Evolutionary conservation across 2,329 filamentous ascomycete genomes (phyloP).

Genomic region (Claviceps paspali): DNA sequence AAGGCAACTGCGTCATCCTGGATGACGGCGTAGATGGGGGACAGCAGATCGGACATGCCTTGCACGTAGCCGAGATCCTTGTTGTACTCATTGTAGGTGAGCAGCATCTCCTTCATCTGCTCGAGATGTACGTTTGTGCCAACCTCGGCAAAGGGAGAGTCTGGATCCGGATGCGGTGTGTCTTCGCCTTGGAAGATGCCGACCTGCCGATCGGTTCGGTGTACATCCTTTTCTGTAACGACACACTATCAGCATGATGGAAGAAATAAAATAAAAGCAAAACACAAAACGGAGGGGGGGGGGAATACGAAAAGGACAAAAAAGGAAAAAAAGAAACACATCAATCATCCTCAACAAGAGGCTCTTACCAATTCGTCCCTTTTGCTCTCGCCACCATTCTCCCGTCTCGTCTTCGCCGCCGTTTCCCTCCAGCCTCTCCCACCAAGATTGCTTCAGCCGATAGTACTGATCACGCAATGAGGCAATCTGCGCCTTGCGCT

Average conservation of each 20-base stretch:
- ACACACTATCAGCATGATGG: slow-evolving; percentile 8
- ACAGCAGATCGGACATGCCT: slow-evolving; percentile 93
- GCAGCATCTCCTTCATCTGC: slow-evolving; percentile 97
- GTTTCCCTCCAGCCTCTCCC: slow-evolving; percentile 80
- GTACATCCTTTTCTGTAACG: slow-evolving; percentile 84
- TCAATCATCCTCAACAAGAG: no score
- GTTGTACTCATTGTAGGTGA: slow-evolving; percentile 98
- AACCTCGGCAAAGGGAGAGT: slow-evolving; percentile 81
- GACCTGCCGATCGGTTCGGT: slow-evolving; percentile 87
- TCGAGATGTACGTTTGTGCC: slow-evolving; percentile 97
- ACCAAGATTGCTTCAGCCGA: slow-evolving; percentile 86
- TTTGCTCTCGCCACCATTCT: slow-evolving; percentile 96
- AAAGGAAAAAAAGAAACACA: neutral
- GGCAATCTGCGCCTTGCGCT: slow-evolving; percentile 68
- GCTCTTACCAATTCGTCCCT: slow-evolving; percentile 71
- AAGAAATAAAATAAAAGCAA: neutral
- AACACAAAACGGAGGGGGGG: neutral
- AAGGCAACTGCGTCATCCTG: slow-evolving; percentile 96
- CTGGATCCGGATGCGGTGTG: slow-evolving; percentile 88
- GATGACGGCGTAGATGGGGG: slow-evolving; percentile 90
- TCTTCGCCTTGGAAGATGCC: slow-evolving; percentile 95
- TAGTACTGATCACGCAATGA: slow-evolving; percentile 88
- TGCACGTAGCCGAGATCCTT: slow-evolving; percentile 91
- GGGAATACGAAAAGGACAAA: neutral
- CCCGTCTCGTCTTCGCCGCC: slow-evolving; percentile 65